These are phyloP conservation scores for Lithocarpus polystachyus DNA, from an alignment of 306 rosid species.

Conservation along the genomic window DNA sequence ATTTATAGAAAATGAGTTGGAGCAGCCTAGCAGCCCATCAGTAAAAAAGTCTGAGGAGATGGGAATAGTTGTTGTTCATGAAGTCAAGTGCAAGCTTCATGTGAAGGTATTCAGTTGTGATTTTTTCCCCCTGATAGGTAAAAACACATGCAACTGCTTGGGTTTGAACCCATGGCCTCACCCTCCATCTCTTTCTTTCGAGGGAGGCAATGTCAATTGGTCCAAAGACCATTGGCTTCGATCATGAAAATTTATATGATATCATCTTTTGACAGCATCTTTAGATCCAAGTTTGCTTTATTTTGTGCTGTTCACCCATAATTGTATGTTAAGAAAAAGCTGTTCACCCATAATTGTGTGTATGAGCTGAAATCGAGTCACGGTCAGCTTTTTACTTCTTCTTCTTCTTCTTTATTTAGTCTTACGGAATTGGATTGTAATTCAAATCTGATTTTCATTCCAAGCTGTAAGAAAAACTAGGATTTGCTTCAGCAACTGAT, in stretches of 20 bases:
- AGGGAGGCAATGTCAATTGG: not conserved
- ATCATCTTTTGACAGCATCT: slow-evolving; percentile 3
- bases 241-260: not conserved
- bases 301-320: not conserved
- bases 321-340: not conserved
- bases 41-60: slow-evolving; percentile 83
- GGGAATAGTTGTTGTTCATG: slow-evolving; percentile 84
- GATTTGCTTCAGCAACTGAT: not conserved
- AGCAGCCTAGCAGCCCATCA: slow-evolving; percentile 96
- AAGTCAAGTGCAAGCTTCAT: slow-evolving; percentile 93
- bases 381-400: not conserved
- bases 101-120: slow-evolving; percentile 61
- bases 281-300: slow-evolving; percentile 5
- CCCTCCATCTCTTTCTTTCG: not conserved
- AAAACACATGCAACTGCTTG: not conserved
- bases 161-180: not conserved
- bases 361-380: too few species aligned
- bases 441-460: slow-evolving; percentile 1
- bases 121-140: not conserved
- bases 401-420: not conserved
- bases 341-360: too few species aligned
- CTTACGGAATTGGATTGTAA: slow-evolving; percentile 1
- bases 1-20: slow-evolving; percentile 62
- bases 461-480: slow-evolving; percentile 2
- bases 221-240: not conserved